phyloP scores from a whole-genome alignment of 306 rosid genomes.

The Dryas drummondii region DNA sequence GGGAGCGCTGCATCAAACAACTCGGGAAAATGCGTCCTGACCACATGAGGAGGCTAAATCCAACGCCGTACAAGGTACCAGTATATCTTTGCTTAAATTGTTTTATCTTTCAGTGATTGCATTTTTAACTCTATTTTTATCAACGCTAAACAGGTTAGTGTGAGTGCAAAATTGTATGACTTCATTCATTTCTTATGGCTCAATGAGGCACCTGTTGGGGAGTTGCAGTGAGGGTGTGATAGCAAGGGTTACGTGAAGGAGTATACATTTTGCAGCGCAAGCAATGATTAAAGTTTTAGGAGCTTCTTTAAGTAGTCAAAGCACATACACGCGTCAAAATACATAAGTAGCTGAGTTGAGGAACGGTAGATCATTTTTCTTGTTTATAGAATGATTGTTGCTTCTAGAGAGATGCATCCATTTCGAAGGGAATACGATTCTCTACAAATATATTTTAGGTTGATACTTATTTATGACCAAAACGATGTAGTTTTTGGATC shows the following conservation, averaged over 20 bases:
- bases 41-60: constrained; percentile 97
- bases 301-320: constrained; percentile 6
- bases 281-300: constrained; percentile 5
- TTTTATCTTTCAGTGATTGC: neutral
- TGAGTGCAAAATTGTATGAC: constrained; percentile 78
- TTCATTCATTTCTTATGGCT: constrained; percentile 96
- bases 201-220: constrained; percentile 97
- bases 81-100: constrained; percentile 9
- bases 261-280: neutral
- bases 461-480: too few relatives aligned
- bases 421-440: constrained; percentile 1
- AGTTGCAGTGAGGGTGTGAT: constrained; percentile 53
- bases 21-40: constrained; percentile 90
- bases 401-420: neutral
- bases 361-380: constrained; percentile 10
- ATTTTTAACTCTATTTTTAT: neutral
- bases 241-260: constrained; percentile 1
- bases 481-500: too few relatives aligned
- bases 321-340: neutral
- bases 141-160: constrained; percentile 65
- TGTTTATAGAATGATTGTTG: constrained; percentile 13
- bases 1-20: constrained; percentile 79
- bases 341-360: neutral
- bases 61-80: constrained; percentile 91
- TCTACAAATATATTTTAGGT: neutral